Conservation (phyloP, 1,284 basidiomycete genomes). For the Sporisorium exsertum region DNA sequence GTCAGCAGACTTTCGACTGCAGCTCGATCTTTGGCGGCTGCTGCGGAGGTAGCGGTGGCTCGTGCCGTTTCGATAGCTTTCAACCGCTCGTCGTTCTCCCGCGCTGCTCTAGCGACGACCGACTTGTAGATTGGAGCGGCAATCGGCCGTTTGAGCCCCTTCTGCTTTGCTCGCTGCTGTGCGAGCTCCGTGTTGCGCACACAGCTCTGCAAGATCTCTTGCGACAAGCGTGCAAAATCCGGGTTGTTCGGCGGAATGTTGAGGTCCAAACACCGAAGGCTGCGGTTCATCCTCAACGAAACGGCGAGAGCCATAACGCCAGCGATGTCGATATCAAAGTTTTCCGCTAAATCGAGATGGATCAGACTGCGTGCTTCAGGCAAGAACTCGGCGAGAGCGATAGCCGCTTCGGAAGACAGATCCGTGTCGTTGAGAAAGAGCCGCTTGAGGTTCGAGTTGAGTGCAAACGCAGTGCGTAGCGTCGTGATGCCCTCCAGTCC, state of each 20-base stretch:
- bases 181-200: conserved; percentile 73
- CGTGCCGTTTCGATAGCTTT: conserved; percentile 44
- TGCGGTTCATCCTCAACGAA: conserved; percentile 82
- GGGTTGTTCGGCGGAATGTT: conserved; percentile 88
- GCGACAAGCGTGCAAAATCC: conserved; percentile 77
- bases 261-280: conserved; percentile 90
- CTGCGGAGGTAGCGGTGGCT: conserved; percentile 27
- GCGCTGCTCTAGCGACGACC: conserved; percentile 54
- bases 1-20: conserved; percentile 31
- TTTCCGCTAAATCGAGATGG: conserved; percentile 76
- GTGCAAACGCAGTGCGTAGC: conserved; percentile 85
- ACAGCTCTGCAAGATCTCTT: conserved; percentile 78
- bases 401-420: conserved; percentile 86
- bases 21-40: conserved; percentile 20
- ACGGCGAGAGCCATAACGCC: conserved; percentile 91
- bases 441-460: conserved; percentile 90
- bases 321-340: conserved; percentile 79
- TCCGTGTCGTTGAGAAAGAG: conserved; percentile 88
- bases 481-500: conserved; percentile 77
- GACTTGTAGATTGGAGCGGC: conserved; percentile 65
- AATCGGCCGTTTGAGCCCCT: conserved; percentile 56
- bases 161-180: conserved; percentile 46
- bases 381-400: conserved; percentile 94
- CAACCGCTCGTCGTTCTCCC: conserved; percentile 56
- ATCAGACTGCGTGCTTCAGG: conserved; percentile 87